Base-by-base conservation (phyloP, 805 yeast genomes). In the Kodamaea hsintzibuensis region DNA sequence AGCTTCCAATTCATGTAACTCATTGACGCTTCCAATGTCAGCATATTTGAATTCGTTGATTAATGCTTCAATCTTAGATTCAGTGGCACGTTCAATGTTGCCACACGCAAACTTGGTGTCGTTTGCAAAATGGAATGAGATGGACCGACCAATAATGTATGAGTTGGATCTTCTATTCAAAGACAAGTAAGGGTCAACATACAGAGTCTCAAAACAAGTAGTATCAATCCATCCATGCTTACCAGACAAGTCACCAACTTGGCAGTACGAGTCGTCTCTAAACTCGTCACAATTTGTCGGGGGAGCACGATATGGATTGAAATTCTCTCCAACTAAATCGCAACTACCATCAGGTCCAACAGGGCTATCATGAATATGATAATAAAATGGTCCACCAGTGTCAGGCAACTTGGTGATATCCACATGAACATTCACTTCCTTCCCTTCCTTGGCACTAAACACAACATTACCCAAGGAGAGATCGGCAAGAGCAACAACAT, bases 191-290 rank as follows among this genome's bases (percentile, higher is more conserved):
- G 85, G 86, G 63, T 88, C 92, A 55, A 76, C 70, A 66, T 84
- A 88, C 55, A 77, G 75, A 27, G 82, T 73, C 67, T 85, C 86
- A 67, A 82, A 85, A 65, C 90, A 85, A 10, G 89, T 85, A 17
- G 89, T 78, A 64, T 85, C 79, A 62, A 88, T 84, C 71, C 72
- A 79, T 10, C 93, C 93, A 68, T 87, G 91, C 66, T 86, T 87
- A 44, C 93, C 93, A 37, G 89, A 81, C 61, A 87, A 80, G 64
- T 87, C 92, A 54, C 93, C 93, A 42, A 86, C 82, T 68, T 84
- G 84, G 66, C 91, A 87, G 37, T 66, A 72, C 7, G 84, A 67
- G 67, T 86, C 86, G 60, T 79, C 74, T 14, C 72, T 73, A 53
- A 74, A 73, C 25, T 67, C 59, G 51, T 79, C 85, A 67, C 90